A percentile compares a stretch with the other conserved stretches of the same genome.
Conservation (phyloP, 1,284 basidiomycete genomes). For the Flammula alnicola region DNA sequence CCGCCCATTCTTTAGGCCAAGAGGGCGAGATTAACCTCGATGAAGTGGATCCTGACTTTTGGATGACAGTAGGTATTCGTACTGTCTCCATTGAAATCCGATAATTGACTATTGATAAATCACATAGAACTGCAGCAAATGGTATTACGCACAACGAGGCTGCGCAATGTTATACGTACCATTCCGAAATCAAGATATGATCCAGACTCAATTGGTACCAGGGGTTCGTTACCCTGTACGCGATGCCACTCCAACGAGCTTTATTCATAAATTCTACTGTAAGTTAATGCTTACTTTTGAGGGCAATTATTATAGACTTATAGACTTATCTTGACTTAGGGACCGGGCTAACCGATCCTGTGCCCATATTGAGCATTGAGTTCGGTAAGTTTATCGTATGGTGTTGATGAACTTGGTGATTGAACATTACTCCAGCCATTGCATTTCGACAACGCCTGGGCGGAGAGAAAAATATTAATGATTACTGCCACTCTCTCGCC, state of each 20-base stretch:
- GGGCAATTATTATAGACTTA: background rate
- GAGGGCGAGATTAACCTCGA: conserved; percentile 5
- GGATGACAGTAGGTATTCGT: conserved; percentile 8
- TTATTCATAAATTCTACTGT: conserved; percentile 8
- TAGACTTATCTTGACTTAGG: conserved; percentile 1
- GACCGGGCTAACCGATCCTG: conserved; percentile 9
- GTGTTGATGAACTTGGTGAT: background rate
- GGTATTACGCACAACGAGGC: conserved; percentile 8
- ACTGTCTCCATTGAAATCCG: background rate
- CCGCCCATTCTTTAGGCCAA: conserved; percentile 12
- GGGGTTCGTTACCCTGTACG: conserved; percentile 3
- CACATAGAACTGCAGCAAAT: conserved; percentile 9
- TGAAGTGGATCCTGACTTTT: conserved; percentile 11
- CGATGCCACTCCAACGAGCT: background rate
- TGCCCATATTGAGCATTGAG: conserved; percentile 7
- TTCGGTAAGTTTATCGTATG: conserved; percentile 5
- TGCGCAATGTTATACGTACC: conserved; percentile 15
- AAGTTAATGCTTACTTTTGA: background rate
- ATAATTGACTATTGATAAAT: background rate
- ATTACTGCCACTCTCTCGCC: conserved; percentile 10
- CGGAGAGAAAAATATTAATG: conserved; percentile 12
- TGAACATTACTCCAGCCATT: background rate
- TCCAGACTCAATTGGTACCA: conserved; percentile 8
- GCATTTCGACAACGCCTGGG: conserved; percentile 10
- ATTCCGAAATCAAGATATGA: conserved; percentile 6